Base-by-base conservation (phyloP, 1,284 basidiomycete genomes). In the Neolentinus lepideus region DNA sequence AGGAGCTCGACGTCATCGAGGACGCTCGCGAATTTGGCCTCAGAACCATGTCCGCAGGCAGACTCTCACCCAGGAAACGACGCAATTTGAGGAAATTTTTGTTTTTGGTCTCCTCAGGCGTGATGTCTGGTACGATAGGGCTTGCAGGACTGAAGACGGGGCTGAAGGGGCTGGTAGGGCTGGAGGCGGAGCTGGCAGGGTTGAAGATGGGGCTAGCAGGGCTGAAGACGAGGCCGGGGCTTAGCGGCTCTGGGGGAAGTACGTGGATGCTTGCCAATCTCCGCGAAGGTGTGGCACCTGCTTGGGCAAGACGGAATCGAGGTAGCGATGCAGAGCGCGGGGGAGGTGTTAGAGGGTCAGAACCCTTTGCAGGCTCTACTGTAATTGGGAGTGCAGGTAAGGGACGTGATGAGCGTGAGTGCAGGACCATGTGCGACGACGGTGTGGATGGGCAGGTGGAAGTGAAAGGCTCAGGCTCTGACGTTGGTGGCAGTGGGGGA, bases 41-140 rank as follows among this genome's bases (percentile, higher is more conserved):
- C 62, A 58, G 57, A 25, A 69, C 65, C 9, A 65, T 58, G 16
- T 67, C 64, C 25, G 61, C 55, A 2, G 66, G 63, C 2, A 70
- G 53, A 2, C 60, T 56, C 58, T 71, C 69, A 21, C 69, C 71
- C 11, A 71, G 61, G 51, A 66, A 64, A 16, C 69, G 71, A 9
- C 64, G 64, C 8, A 71, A 62, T 56, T 69, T 71, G 1, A 62
- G 63, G 25, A 69, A 58, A n/a, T 69, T 65, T 54, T 57, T 63
- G 21, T 59, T 64, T 25, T 61, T 65, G 16, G 60, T 61, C 14
- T 65, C 67, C 3, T 43, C 58, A 2, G 69, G 68, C 2, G 69
- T n/a, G 38, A 43, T 16, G 6, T 16, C 38, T 6, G 38, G 38
- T 43, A 16, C n/a, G 38, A 43, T 43, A n/a, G 38, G 38, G 38